phyloP scores from a whole-genome alignment of 2,329 filamentous ascomycete species.

The Diplodia intermedia region DNA sequence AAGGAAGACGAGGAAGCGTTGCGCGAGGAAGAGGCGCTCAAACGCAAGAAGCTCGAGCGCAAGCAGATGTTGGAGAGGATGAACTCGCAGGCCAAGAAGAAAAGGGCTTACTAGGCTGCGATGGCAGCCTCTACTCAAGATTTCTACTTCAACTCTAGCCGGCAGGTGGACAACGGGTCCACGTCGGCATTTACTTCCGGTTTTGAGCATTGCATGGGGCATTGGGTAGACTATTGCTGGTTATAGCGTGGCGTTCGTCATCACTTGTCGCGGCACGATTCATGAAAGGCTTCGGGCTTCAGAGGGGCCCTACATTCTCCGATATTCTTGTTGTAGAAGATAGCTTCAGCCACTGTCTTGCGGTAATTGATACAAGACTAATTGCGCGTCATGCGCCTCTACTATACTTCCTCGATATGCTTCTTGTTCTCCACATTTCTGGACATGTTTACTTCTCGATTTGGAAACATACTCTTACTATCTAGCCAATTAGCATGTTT shows the following conservation, averaged over 20 bases:
- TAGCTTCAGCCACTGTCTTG: constrained; percentile 12
- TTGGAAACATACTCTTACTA: not conserved
- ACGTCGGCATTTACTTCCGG: constrained; percentile 12
- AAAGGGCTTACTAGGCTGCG: constrained; percentile 11
- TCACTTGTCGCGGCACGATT: constrained; percentile 29
- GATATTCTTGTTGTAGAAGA: constrained; percentile 10
- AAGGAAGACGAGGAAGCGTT: constrained; percentile 72
- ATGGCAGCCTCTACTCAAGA: not conserved
- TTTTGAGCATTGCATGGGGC: constrained; percentile 32
- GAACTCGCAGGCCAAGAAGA: constrained; percentile 29
- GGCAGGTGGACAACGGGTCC: constrained; percentile 5
- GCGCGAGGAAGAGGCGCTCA: constrained; percentile 66
- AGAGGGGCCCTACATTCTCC: constrained; percentile 12
- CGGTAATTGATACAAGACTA: constrained; percentile 27
- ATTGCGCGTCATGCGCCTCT: constrained; percentile 13
- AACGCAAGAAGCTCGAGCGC: constrained; percentile 66
- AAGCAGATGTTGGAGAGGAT: constrained; percentile 46
- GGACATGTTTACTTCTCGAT: not conserved
- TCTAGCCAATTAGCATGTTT: constrained; percentile 11
- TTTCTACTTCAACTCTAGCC: constrained; percentile 12
- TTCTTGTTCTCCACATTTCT: not conserved
- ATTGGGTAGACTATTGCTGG: constrained; percentile 31
- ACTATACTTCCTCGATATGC: not conserved
- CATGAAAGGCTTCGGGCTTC: constrained; percentile 30
- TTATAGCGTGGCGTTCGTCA: constrained; percentile 32